Evolutionary conservation across 768 basidiomycete genomes (phyloP).

Genomic region (Amanita jacksonii): DNA sequence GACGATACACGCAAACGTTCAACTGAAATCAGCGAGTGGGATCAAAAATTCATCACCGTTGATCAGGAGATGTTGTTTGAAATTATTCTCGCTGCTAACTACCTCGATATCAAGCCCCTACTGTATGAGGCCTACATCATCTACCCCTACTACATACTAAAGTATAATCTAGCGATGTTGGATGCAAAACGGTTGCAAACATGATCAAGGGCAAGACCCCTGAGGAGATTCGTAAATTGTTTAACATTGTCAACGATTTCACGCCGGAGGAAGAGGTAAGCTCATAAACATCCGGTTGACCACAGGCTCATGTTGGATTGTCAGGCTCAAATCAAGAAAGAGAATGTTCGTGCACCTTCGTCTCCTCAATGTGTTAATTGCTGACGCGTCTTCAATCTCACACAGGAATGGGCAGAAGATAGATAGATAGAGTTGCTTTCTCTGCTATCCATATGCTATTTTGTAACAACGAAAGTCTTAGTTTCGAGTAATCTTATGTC

Average conservation of each 20-base stretch:
- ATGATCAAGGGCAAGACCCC: constrained; percentile 99
- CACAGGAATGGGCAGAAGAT: constrained; percentile 89
- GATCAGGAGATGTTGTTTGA: constrained; percentile 99
- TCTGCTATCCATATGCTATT: constrained; percentile 1
- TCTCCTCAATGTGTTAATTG: constrained; percentile 7
- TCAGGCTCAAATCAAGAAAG: constrained; percentile 97
- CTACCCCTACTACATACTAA: background rate
- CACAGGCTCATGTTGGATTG: background rate
- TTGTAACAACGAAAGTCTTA: constrained; percentile 17
- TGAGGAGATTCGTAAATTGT: constrained; percentile 97
- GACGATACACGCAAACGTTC: constrained; percentile 96
- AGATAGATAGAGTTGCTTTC: constrained; percentile 37
- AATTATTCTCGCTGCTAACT: constrained; percentile 99
- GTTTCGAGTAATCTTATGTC: too few relatives aligned
- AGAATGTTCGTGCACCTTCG: constrained; percentile 62
- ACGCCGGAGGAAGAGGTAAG: constrained; percentile 96
- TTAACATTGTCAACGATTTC: constrained; percentile 97
- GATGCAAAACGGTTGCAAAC: constrained; percentile 98
- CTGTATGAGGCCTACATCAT: constrained; percentile 52
- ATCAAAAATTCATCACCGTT: constrained; percentile 96
- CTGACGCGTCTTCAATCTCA: constrained; percentile 13
- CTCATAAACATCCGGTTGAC: constrained; percentile 7
- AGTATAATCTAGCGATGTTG: constrained; percentile 64
- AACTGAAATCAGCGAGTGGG: constrained; percentile 99
- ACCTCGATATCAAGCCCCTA: constrained; percentile 97